Conservation (phyloP, 192 early-diverging fungal species). For the Coemansia sp. region DNA sequence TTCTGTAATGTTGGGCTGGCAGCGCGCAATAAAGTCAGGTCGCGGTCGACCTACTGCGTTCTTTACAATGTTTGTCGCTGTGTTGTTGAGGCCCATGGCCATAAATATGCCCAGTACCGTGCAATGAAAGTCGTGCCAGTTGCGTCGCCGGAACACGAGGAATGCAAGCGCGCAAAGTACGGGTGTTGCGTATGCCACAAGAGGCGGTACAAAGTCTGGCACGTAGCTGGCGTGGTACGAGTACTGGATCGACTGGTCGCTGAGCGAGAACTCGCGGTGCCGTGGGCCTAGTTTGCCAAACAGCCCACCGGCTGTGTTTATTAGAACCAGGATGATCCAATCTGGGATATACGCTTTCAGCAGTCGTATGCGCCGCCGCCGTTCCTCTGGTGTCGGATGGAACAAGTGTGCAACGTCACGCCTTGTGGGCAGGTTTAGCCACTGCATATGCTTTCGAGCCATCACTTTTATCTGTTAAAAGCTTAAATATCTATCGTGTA, state of each 20-base stretch:
- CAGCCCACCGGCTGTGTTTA: slow-evolving; percentile 57
- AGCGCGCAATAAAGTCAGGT: slow-evolving; percentile 63
- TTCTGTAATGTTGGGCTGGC: slow-evolving; percentile 30
- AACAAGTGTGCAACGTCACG: slow-evolving; percentile 24
- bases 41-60: slow-evolving; percentile 57
- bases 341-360: slow-evolving; percentile 46
- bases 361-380: slow-evolving; percentile 27
- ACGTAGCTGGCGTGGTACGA: slow-evolving; percentile 49
- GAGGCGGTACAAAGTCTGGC: slow-evolving; percentile 42
- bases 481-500: background rate
- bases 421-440: slow-evolving; percentile 13
- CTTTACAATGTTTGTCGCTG: slow-evolving; percentile 54
- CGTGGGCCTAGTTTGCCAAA: slow-evolving; percentile 59
- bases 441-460: background rate
- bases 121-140: slow-evolving; percentile 53
- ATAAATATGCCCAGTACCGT: slow-evolving; percentile 47
- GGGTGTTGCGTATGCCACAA: slow-evolving; percentile 39
- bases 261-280: slow-evolving; percentile 67
- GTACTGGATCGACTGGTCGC: slow-evolving; percentile 64
- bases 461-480: background rate
- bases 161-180: slow-evolving; percentile 34
- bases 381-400: slow-evolving; percentile 14
- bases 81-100: slow-evolving; percentile 49
- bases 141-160: slow-evolving; percentile 39
- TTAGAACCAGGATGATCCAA: slow-evolving; percentile 58